Evolutionary conservation across 768 basidiomycete species (phyloP).

Genomic region (Hysterangium stoloniferum): DNA sequence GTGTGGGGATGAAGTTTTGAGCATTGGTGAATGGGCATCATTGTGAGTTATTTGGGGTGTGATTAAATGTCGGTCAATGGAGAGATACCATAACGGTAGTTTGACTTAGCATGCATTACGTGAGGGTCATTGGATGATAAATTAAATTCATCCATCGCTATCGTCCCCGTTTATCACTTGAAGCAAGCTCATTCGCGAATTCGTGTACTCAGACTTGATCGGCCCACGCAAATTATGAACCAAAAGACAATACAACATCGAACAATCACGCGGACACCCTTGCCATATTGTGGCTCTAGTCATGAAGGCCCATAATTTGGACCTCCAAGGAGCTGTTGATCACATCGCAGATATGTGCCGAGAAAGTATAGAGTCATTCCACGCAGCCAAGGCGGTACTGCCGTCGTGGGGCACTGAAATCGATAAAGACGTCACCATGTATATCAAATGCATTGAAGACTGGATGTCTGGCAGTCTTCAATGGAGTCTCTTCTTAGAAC

Average conservation of each 20-base stretch:
- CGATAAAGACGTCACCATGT: constrained; percentile 44
- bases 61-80: too few species aligned
- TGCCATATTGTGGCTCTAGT: constrained; percentile 71
- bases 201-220: too few species aligned
- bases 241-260: constrained; percentile 21
- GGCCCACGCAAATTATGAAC: too few species aligned
- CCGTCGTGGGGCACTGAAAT: constrained; percentile 59
- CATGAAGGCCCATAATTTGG: constrained; percentile 45
- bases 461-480: constrained; percentile 56
- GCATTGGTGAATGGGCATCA: too few species aligned
- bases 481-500: constrained; percentile 59
- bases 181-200: too few species aligned
- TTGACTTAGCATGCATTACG: too few species aligned
- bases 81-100: too few species aligned
- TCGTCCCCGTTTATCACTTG: too few species aligned
- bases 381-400: constrained; percentile 27
- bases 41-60: too few species aligned
- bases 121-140: too few species aligned
- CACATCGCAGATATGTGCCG: constrained; percentile 35
- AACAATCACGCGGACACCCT: constrained; percentile 60
- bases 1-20: constrained; percentile 27
- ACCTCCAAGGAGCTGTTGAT: constrained; percentile 55
- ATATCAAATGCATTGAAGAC: constrained; percentile 32
- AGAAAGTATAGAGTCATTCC: constrained; percentile 26
- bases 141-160: too few species aligned